Percentiles rank a stretch among this genome's conserved stretches.
phyloP scores from a whole-genome alignment of 1,284 basidiomycete genomes.

The Thelephora terrestris region DNA sequence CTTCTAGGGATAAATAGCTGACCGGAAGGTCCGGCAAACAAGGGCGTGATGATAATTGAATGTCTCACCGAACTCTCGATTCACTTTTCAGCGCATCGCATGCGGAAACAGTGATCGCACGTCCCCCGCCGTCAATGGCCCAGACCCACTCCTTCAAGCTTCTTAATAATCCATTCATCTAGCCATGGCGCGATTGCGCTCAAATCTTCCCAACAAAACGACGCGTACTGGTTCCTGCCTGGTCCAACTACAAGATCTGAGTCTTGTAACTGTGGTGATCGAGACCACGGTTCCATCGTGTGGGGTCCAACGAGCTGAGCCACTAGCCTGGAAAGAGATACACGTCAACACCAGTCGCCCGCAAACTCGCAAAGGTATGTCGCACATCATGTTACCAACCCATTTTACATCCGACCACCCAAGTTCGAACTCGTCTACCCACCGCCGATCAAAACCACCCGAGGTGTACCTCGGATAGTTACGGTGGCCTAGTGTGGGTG shows the following conservation, averaged over 20 bases:
- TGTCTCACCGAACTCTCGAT: too few species aligned
- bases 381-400: constrained; percentile 65
- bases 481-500: constrained; percentile 40
- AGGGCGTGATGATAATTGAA: too few species aligned
- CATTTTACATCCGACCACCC: constrained; percentile 58
- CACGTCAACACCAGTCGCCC: constrained; percentile 5
- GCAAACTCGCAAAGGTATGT: constrained; percentile 7
- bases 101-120: too few species aligned
- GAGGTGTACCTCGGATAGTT: constrained; percentile 67
- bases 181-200: constrained; percentile 70
- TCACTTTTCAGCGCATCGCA: too few species aligned
- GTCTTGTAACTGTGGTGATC: constrained; percentile 33
- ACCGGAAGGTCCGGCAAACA: too few species aligned
- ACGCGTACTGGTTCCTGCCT: constrained; percentile 49
- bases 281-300: constrained; percentile 27
- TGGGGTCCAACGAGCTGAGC: constrained; percentile 47
- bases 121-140: constrained; percentile 27
- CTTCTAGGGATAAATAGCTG: too few species aligned
- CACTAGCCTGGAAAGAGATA: constrained; percentile 37
- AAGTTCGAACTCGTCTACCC: constrained; percentile 40
- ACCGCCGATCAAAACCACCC: constrained; percentile 56
- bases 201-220: constrained; percentile 60
- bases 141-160: constrained; percentile 58
- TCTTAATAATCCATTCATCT: constrained; percentile 47
- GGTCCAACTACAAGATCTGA: constrained; percentile 38